Conservation (phyloP, 2,329 filamentous ascomycete species). For the Ophiostoma perfectum region DNA sequence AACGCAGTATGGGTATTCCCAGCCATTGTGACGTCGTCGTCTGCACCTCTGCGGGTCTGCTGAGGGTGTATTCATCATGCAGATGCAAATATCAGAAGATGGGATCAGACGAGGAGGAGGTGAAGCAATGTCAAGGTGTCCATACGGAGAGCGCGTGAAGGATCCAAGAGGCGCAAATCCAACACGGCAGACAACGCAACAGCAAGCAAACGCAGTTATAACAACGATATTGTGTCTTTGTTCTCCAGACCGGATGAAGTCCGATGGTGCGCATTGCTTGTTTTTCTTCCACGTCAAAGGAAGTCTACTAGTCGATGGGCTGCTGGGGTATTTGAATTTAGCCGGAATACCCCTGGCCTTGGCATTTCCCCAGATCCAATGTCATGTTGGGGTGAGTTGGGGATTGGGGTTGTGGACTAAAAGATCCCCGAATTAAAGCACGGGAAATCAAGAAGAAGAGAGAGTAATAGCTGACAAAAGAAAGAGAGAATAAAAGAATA, state of each 20-base stretch:
- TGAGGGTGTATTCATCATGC: background rate
- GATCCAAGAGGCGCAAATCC: too few species aligned
- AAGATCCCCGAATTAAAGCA: background rate
- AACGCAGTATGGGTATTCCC: background rate
- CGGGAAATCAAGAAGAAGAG: constrained; percentile 1
- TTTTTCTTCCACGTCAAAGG: background rate
- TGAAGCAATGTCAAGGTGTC: background rate
- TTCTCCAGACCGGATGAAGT: background rate
- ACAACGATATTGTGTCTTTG: background rate
- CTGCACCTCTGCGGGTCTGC: background rate
- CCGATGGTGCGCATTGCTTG: background rate
- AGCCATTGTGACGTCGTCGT: background rate
- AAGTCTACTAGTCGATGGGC: background rate
- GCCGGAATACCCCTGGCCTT: constrained; percentile 10
- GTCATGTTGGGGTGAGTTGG: background rate
- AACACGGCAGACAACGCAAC: background rate
- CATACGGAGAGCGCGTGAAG: too few species aligned
- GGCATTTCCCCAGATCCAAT: constrained; percentile 10
- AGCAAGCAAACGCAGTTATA: background rate
- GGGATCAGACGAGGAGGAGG: background rate
- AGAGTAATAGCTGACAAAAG: too few species aligned
- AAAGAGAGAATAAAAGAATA: too few species aligned
- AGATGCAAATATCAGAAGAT: background rate
- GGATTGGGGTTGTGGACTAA: background rate
- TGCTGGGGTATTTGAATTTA: constrained; percentile 3